Conservation (phyloP, 2,329 filamentous ascomycete genomes). For the Metarhizium anisopliae region DNA sequence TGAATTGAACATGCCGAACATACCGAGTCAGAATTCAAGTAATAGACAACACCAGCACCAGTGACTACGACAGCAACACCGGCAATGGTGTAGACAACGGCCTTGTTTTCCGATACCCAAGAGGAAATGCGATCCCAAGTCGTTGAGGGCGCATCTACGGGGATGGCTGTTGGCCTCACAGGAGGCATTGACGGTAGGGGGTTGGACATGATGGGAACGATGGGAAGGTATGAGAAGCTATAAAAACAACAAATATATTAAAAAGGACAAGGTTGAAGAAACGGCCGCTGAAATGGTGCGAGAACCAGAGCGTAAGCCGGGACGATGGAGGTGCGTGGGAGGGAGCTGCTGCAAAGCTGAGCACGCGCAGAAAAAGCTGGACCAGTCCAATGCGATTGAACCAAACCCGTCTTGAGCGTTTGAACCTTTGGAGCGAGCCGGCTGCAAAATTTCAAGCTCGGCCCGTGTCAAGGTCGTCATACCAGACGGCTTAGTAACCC, state of each 20-base stretch:
- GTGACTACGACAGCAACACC: conserved; percentile 89
- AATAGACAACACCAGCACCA: conserved; percentile 88
- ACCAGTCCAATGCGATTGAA: not conserved
- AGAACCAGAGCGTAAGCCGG: conserved; percentile 6
- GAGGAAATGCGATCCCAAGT: conserved; percentile 83
- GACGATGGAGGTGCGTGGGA: conserved; percentile 12
- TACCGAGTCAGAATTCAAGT: conserved; percentile 58
- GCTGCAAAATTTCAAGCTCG: conserved; percentile 3
- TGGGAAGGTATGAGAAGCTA: conserved; percentile 14
- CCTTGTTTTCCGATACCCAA: conserved; percentile 95
- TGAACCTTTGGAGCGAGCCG: not conserved
- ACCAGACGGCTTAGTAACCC: conserved; percentile 7
- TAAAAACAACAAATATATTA: conserved; percentile 12
- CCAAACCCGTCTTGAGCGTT: too few species aligned
- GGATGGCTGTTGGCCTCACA: conserved; percentile 34
- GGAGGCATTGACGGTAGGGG: conserved; percentile 40
- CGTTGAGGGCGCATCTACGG: conserved; percentile 52
- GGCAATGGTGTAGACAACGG: conserved; percentile 89
- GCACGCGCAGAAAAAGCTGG: conserved; percentile 17
- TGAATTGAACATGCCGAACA: conserved; percentile 10
- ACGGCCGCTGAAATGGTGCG: conserved; percentile 14
- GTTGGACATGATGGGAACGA: conserved; percentile 32
- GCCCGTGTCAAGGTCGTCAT: conserved; percentile 9
- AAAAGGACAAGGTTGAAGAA: conserved; percentile 16
- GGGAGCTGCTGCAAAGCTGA: conserved; percentile 11